These are phyloP conservation scores for Colletotrichum neosansevieriae DNA, from an alignment of 2,329 filamentous ascomycete genomes.

Conservation along the genomic window DNA sequence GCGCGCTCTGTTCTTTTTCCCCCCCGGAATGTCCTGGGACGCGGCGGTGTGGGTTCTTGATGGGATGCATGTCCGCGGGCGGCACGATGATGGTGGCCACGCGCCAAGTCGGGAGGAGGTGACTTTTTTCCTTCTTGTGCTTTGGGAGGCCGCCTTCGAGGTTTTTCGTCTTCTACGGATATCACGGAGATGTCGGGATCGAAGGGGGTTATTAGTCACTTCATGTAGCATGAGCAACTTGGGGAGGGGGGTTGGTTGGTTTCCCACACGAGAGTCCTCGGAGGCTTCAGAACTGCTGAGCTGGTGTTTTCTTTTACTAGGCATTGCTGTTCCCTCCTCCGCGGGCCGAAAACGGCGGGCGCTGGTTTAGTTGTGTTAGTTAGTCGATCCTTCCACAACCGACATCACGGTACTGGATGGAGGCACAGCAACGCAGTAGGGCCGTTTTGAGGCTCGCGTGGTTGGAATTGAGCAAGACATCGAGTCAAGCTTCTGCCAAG, in stretches of 20 bases:
- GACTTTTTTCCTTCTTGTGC: neutral
- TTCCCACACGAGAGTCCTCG: no score
- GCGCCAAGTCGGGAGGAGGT: constrained; percentile 12
- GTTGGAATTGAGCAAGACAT: constrained; percentile 9
- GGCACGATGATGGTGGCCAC: constrained; percentile 4
- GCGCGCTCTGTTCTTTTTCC: no score
- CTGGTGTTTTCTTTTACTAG: neutral
- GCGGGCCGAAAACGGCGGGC: constrained; percentile 22
- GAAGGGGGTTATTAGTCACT: neutral
- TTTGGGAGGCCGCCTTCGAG: neutral
- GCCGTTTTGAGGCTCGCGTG: neutral
- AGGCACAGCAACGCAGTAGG: no score
- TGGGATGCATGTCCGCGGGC: constrained; percentile 19
- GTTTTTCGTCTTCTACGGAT: neutral
- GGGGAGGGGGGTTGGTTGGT: no score
- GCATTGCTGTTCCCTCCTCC: no score
- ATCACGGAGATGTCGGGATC: constrained; percentile 18
- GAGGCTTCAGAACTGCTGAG: no score
- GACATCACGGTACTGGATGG: no score
- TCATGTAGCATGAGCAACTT: neutral
- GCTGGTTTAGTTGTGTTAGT: constrained; percentile 6
- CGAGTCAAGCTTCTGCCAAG: constrained; percentile 40
- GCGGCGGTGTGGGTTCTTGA: constrained; percentile 27
- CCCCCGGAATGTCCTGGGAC: neutral
- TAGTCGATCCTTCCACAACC: neutral